Conservation (phyloP, 202 grass and related monocot species). For the Zizania palustris region DNA sequence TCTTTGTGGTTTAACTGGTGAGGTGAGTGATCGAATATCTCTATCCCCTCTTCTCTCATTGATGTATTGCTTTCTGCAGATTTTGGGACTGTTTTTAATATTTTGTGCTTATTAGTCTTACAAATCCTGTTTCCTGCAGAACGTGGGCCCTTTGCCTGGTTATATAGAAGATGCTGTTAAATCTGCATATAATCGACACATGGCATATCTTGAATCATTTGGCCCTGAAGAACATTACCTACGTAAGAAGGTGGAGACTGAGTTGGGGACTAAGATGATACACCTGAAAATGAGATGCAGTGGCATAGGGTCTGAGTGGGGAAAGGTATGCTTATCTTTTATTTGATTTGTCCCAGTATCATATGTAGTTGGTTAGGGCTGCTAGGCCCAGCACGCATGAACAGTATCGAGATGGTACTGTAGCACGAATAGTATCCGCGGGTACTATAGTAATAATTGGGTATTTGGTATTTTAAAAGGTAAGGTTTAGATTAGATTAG, state of each 20-base stretch:
- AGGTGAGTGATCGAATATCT: conserved; percentile 52
- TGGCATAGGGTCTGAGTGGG: conserved; percentile 92
- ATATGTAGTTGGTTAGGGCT: too few species aligned
- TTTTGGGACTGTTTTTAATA: not conserved
- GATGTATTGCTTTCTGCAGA: conserved; percentile 12
- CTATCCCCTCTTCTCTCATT: conserved; percentile 12
- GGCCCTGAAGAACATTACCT: conserved; percentile 72
- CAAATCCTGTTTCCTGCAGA: conserved; percentile 48
- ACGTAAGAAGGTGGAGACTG: conserved; percentile 88
- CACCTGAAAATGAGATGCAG: conserved; percentile 97
- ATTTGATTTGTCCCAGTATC: not conserved
- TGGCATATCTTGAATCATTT: conserved; percentile 87
- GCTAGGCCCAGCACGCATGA: too few species aligned
- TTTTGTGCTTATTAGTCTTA: conserved; percentile 12
- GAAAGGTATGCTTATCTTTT: conserved; percentile 54
- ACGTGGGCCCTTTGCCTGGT: conserved; percentile 74
- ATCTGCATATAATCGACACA: conserved; percentile 78
- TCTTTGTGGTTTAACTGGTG: conserved; percentile 73
- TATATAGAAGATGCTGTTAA: conserved; percentile 88
- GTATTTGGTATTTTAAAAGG: too few species aligned
- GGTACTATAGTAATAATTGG: too few species aligned
- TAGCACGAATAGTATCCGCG: too few species aligned
- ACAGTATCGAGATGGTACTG: too few species aligned
- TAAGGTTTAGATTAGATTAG: too few species aligned
- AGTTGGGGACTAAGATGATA: conserved; percentile 95